These are phyloP conservation scores for Beta vulgaris DNA, from an alignment of 148 eudicot species.

Conservation along the genomic window DNA sequence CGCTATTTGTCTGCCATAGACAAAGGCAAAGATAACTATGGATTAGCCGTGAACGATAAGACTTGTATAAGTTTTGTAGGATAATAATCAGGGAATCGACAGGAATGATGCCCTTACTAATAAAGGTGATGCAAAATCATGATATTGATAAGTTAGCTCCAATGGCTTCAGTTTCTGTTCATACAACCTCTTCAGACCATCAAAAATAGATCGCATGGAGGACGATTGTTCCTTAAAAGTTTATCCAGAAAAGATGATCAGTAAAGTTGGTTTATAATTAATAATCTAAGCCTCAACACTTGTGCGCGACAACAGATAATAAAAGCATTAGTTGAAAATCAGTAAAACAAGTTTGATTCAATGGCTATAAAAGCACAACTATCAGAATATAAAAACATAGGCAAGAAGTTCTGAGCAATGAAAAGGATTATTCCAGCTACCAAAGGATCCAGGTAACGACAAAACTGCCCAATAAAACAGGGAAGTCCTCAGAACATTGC, in stretches of 20 bases:
- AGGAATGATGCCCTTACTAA: conserved; percentile 51
- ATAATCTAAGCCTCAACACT: neutral
- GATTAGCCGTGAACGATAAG: too few relatives aligned
- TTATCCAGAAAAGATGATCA: conserved; percentile 5
- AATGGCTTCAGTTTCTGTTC: conserved; percentile 81
- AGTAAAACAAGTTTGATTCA: neutral
- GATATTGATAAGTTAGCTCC: conserved; percentile 64
- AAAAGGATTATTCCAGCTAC: neutral
- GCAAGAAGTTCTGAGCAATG: neutral
- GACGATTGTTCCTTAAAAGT: conserved; percentile 28
- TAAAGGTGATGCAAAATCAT: conserved; percentile 72
- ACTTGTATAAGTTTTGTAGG: too few relatives aligned
- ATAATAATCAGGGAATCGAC: neutral
- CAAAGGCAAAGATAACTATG: neutral
- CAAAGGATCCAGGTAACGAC: conserved; percentile 5
- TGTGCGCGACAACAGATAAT: neutral
- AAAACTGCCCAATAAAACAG: too few relatives aligned
- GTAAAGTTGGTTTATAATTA: neutral
- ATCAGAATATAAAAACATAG: neutral
- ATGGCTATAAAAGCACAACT: neutral
- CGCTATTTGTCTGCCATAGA: conserved; percentile 55
- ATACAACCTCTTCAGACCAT: conserved; percentile 85
- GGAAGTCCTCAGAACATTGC: too few relatives aligned
- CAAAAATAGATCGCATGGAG: conserved; percentile 58
- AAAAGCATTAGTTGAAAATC: neutral